phyloP scores from a whole-genome alignment of 2,329 filamentous ascomycete species.

The Epichloe baconii region DNA sequence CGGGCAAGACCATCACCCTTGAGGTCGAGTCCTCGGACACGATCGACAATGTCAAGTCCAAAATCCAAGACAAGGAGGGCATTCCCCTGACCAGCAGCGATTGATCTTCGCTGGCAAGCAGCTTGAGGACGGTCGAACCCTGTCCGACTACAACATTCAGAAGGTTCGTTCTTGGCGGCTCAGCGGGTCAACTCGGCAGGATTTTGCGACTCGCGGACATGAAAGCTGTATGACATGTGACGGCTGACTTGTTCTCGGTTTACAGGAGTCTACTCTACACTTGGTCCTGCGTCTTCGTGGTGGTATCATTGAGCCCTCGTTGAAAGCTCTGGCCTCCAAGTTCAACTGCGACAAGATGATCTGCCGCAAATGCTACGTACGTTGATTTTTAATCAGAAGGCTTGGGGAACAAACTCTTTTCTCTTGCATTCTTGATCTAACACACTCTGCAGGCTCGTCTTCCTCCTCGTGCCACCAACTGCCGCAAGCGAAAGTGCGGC shows the following conservation, averaged over 20 bases:
- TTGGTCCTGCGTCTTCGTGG: slow-evolving; percentile 97
- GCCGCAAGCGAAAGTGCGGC: slow-evolving; percentile 99
- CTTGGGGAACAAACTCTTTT: background rate
- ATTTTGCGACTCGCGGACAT: background rate
- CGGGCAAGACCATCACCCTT: slow-evolving; percentile 99
- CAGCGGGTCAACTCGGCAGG: background rate
- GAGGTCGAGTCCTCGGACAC: slow-evolving; percentile 98
- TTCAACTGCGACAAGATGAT: slow-evolving; percentile 99
- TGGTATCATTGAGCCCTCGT: slow-evolving; percentile 97
- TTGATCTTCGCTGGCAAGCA: slow-evolving; percentile 99
- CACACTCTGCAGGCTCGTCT: slow-evolving; percentile 52
- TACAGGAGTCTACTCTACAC: slow-evolving; percentile 91
- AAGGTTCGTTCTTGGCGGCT: slow-evolving; percentile 51
- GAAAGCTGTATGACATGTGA: background rate
- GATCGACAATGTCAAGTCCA: slow-evolving; percentile 99
- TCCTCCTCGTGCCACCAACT: slow-evolving; percentile 98
- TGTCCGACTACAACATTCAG: slow-evolving; percentile 99
- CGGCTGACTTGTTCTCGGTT: slow-evolving; percentile 3
- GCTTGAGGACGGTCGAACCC: slow-evolving; percentile 93
- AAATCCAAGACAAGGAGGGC: slow-evolving; percentile 99
- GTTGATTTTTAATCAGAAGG: slow-evolving; percentile 15
- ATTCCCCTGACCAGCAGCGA: slow-evolving; percentile 96
- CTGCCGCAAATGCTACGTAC: slow-evolving; percentile 99
- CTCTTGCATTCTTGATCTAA: slow-evolving; percentile 5
- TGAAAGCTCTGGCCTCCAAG: slow-evolving; percentile 96